Base-by-base conservation (phyloP, 257 asterid species). In the Petunia axillaris region DNA sequence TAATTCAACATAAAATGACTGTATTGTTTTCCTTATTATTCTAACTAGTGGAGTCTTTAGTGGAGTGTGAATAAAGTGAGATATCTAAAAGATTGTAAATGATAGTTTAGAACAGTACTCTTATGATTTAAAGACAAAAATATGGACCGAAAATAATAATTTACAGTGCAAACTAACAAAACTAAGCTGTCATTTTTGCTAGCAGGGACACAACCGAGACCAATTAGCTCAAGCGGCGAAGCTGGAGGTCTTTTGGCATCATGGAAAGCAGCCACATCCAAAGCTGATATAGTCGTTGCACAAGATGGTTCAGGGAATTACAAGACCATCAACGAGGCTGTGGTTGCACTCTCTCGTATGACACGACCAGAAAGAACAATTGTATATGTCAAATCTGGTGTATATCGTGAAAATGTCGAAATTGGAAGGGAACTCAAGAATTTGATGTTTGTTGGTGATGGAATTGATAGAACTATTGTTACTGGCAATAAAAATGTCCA, bases 401-500 rank as follows among this genome's bases (percentile, higher is more conserved):
- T 84, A 2, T 93, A 92, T 48, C 40, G 13, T 10, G 96, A 93
- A 79, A 86, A 83, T 4, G 92, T 93, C 0, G 91, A 84, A 50
- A 86, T 92, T 3, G 82, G 83, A 39, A 79, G 83, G 58, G 78
- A 80, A 35, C 39, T 91, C 54, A 77, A 80, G 63, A 88, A 93
- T 57, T 67, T 93, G 7, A 90, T 92, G 97, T 83, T 93, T 36
- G 89, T 91, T 2, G 98, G 97, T n/a, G 96, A 92, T 39, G 98
- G 97, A 76, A 91, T 87, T 7, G 97, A 87, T 71, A 85, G 82
- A 78, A 93, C 96, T 5, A 59, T 93, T 1, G 86, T 93, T 41
- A 87, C 95, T 10, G 91, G 88, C n/a, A 59, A 55, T 77, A 79
- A 35, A 9, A 89, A 83, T 77, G 88, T 85, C 35, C 82, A 16